Evolutionary conservation across 768 basidiomycete species (phyloP).

Genomic region (Amyloporia xantha): DNA sequence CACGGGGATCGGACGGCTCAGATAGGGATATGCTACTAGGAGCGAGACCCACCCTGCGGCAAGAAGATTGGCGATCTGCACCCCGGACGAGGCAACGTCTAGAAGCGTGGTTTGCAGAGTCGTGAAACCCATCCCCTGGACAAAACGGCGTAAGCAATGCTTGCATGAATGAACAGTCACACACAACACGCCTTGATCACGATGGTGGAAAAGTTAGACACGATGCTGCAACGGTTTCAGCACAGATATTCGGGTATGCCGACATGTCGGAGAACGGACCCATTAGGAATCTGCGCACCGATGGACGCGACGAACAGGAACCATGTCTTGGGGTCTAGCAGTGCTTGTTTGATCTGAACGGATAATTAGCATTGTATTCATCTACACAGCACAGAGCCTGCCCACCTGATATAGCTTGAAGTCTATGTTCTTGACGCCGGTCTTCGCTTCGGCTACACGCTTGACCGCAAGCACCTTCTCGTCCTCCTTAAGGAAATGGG

Average conservation of each 20-base stretch:
- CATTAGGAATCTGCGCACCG: slow-evolving; percentile 30
- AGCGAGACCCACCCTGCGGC: slow-evolving; percentile 9
- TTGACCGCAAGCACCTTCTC: slow-evolving; percentile 30
- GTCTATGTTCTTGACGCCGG: slow-evolving; percentile 28
- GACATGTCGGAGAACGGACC: too few relatives aligned
- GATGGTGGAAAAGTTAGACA: slow-evolving; percentile 18
- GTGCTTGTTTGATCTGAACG: slow-evolving; percentile 9
- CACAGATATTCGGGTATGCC: not conserved
- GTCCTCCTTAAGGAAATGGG: slow-evolving; percentile 24
- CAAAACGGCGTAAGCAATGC: not conserved
- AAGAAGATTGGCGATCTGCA: slow-evolving; percentile 12
- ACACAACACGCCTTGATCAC: slow-evolving; percentile 18
- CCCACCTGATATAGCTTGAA: slow-evolving; percentile 31
- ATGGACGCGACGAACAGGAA: slow-evolving; percentile 27
- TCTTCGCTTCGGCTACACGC: slow-evolving; percentile 28
- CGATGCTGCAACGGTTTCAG: slow-evolving; percentile 4
- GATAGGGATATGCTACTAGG: not conserved
- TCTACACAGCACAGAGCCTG: not conserved
- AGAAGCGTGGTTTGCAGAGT: slow-evolving; percentile 15
- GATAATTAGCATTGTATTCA: not conserved
- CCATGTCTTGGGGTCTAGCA: slow-evolving; percentile 30
- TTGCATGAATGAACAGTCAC: not conserved
- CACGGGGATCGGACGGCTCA: not conserved
- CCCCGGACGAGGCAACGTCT: slow-evolving; percentile 8
- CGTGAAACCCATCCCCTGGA: slow-evolving; percentile 14